A percentile compares a stretch with the other conserved stretches of the same genome.
Evolutionary conservation across 768 basidiomycete species (phyloP).

Genomic region (Tylopilus sp.): DNA sequence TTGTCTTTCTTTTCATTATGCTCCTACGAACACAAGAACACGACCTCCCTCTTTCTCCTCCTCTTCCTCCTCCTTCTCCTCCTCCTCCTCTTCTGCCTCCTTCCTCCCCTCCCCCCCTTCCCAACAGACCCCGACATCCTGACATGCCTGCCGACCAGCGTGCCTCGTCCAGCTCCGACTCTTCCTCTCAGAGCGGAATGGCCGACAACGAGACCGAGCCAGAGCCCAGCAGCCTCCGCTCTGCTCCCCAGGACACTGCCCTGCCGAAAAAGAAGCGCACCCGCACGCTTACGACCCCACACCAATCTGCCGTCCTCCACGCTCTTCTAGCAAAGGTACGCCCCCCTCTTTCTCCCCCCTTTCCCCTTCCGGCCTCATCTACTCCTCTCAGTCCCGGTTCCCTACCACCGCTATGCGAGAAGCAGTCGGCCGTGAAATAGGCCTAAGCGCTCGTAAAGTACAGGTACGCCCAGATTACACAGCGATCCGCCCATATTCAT

Average conservation of each 20-base stretch:
- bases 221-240: conserved; percentile 40
- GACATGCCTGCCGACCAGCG: conserved; percentile 25
- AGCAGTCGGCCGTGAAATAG: conserved; percentile 82
- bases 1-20: too few species aligned
- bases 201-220: conserved; percentile 58
- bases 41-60: not conserved
- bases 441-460: conserved; percentile 86
- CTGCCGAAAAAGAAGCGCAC: conserved; percentile 65
- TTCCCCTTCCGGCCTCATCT: not conserved
- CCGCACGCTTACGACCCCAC: conserved; percentile 82
- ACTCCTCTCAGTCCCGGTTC: conserved; percentile 68
- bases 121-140: conserved; percentile 18
- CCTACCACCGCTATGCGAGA: conserved; percentile 86
- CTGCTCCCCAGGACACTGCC: conserved; percentile 29
- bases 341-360: not conserved
- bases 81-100: not conserved
- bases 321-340: conserved; percentile 81
- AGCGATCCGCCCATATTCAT: conserved; percentile 10
- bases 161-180: conserved; percentile 30
- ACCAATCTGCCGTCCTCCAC: conserved; percentile 85
- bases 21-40: too few species aligned
- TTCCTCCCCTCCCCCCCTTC: not conserved
- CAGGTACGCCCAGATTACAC: conserved; percentile 53
- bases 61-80: not conserved
- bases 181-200: conserved; percentile 53